Base-by-base conservation (phyloP, 352 stramenopile species). In the Phytophthora brassicae region DNA sequence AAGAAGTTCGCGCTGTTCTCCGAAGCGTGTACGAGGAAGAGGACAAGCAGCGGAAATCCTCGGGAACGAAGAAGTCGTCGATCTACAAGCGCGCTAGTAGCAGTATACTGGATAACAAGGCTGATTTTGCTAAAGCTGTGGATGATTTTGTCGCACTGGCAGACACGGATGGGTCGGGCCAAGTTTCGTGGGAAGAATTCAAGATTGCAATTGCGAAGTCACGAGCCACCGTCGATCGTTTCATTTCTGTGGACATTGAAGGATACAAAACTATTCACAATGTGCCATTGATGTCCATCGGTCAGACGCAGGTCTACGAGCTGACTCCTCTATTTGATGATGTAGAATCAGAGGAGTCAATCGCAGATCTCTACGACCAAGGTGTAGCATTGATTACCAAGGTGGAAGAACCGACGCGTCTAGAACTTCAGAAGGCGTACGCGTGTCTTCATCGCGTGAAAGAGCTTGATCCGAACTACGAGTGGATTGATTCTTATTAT, bases 401-500 rank as follows among this genome's bases (percentile, higher is more conserved):
- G 50, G 66, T 82, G 4, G 83, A 89, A 17, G 68, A 75, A n/a
- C 79, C 83, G 8, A 75, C 72, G 9, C 70, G 56, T 1, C 54
- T 69, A 23, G 84, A 94, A 33, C 54, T 96, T 6, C 76, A 91
- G 26, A 85, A 72, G 35, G 82, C 86, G n/a, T 92, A 81, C 44
- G 81, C 84, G 42, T 92, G 86, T 49, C 65, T 96, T 48, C 75
- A 74, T 41, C 79, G 82, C 16, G 83, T 94, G 36, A 84, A 75
- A 31, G 70, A 86, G 12, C 58, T 90, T 20, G 76, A 94, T 47
- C 77, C 81, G 19, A 77, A 77, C 24, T 93, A 93, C 48, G 86
- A 94, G 53, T 95, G 87, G 87, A 88, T 94, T 35, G 79, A 92
- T 51, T 92, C 81, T 41, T 96, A 94, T 44, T 88, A 92, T 42